A percentile compares a stretch with the other conserved stretches of the same genome.
Evolutionary conservation across 1,139 yeast genomes (phyloP).

Genomic region (Hyphopichia fennica): DNA sequence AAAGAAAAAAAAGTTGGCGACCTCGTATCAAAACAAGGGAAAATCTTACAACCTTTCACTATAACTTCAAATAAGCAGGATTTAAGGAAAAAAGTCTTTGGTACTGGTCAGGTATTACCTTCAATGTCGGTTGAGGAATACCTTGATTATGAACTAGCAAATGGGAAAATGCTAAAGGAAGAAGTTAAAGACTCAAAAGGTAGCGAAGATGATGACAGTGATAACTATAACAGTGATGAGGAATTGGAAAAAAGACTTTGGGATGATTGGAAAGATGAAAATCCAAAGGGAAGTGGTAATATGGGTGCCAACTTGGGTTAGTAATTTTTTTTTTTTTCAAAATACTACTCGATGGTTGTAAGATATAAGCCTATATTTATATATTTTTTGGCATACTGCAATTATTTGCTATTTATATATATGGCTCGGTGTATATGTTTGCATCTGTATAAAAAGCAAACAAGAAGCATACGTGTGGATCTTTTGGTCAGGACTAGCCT

Average conservation of each 20-base stretch:
- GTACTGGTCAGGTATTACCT: conserved; percentile 92
- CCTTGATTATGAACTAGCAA: conserved; percentile 77
- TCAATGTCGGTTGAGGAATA: conserved; percentile 95
- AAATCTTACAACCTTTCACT: conserved; percentile 81
- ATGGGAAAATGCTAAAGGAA: conserved; percentile 73
- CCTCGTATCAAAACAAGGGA: conserved; percentile 66
- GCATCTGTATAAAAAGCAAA: too few species aligned
- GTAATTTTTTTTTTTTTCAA: too few species aligned
- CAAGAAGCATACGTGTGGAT: too few species aligned
- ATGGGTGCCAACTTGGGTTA: conserved; percentile 76
- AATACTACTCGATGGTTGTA: neutral
- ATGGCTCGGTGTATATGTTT: too few species aligned
- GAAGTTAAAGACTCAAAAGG: conserved; percentile 34
- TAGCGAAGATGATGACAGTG: conserved; percentile 34
- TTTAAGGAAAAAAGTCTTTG: conserved; percentile 66
- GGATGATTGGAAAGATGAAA: conserved; percentile 90
- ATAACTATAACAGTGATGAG: conserved; percentile 47
- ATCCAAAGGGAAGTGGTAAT: conserved; percentile 88
- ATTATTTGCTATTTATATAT: too few species aligned
- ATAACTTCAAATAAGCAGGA: conserved; percentile 62
- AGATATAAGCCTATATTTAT: too few species aligned
- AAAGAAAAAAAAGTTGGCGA: conserved; percentile 28
- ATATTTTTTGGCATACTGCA: too few species aligned
- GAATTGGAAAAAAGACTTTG: conserved; percentile 68
- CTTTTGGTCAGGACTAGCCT: too few species aligned